Evolutionary conservation across 805 yeast genomes (phyloP).

Genomic region (Candida cerambycidarum): DNA sequence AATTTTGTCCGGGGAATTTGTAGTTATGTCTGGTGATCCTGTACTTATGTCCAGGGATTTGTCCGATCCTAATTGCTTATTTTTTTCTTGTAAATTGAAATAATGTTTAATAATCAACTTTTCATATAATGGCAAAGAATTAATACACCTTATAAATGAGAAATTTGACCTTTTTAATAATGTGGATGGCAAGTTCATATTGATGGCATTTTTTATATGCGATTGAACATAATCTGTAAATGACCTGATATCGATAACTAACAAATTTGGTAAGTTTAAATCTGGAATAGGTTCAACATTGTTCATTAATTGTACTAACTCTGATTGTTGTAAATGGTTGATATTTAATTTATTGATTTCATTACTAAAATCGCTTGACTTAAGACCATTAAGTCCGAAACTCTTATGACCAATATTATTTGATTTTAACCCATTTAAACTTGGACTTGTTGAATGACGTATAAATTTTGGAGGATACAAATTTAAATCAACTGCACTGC

Average conservation of each 20-base stretch:
- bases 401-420: background rate
- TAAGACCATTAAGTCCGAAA: too few species aligned
- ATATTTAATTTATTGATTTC: slow-evolving; percentile 9
- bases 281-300: slow-evolving; percentile 5
- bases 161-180: slow-evolving; percentile 74
- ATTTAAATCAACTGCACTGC: slow-evolving; percentile 8
- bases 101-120: slow-evolving; percentile 35
- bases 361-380: slow-evolving; percentile 8
- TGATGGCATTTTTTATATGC: slow-evolving; percentile 62
- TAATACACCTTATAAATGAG: slow-evolving; percentile 59
- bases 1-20: slow-evolving; percentile 14
- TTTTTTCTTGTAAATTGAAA: slow-evolving; percentile 8
- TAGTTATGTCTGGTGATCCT: too few species aligned
- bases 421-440: slow-evolving; percentile 6
- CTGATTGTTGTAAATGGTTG: background rate
- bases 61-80: too few species aligned
- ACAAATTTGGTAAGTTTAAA: slow-evolving; percentile 16
- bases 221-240: slow-evolving; percentile 66
- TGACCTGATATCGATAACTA: slow-evolving; percentile 79
- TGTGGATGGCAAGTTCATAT: slow-evolving; percentile 88
- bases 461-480: slow-evolving; percentile 7
- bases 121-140: slow-evolving; percentile 57
- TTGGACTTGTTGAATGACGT: slow-evolving; percentile 12
- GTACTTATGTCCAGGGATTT: too few species aligned
- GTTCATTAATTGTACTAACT: slow-evolving; percentile 4